Conservation (phyloP, 495 filamentous ascomycete species). For the Trypethelium eluteriae region DNA sequence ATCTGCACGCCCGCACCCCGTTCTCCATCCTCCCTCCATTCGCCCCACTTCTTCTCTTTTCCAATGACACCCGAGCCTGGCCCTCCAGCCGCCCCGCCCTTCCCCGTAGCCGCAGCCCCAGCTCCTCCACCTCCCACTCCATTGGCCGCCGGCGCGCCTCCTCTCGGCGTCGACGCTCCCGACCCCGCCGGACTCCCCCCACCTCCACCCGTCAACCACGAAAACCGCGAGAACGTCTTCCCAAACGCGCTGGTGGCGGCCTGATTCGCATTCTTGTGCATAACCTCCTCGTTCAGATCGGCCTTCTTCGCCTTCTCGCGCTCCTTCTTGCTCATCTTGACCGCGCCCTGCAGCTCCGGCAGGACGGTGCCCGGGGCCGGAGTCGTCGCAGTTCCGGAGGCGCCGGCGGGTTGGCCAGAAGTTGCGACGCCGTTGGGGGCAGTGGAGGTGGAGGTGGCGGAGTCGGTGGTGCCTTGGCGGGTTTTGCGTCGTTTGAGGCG, state of each 20-base stretch:
- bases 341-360: constrained; percentile 13
- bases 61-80: constrained; percentile 4
- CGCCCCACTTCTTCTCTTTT: constrained; percentile 40
- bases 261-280: constrained; percentile 31
- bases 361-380: constrained; percentile 40
- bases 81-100: not conserved
- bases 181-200: constrained; percentile 11
- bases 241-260: constrained; percentile 33
- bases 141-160: not conserved
- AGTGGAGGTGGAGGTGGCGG: constrained; percentile 25
- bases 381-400: constrained; percentile 26
- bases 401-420: not conserved
- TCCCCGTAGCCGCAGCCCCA: not conserved
- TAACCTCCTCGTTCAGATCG: constrained; percentile 35
- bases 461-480: constrained; percentile 29
- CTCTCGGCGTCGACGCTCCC: constrained; percentile 27
- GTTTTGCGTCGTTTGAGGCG: constrained; percentile 40
- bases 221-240: constrained; percentile 29
- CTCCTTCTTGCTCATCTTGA: constrained; percentile 48
- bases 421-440: constrained; percentile 27
- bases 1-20: constrained; percentile 60
- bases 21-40: constrained; percentile 54
- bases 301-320: constrained; percentile 48
- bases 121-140: not conserved
- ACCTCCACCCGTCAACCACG: constrained; percentile 30